Evolutionary conservation across 768 basidiomycete genomes (phyloP).

Genomic region (Pleurotus cornucopiae): DNA sequence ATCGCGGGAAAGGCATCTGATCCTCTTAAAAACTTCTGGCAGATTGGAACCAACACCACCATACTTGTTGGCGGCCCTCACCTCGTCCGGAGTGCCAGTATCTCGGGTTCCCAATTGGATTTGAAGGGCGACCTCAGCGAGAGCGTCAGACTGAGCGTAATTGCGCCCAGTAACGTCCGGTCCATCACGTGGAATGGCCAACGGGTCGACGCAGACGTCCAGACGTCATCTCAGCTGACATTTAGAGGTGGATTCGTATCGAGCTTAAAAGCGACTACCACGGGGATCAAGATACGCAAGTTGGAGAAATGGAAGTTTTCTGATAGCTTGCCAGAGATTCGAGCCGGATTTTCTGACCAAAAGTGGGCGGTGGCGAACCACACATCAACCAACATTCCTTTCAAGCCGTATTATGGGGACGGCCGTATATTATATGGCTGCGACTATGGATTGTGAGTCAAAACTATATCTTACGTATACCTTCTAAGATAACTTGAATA

Average conservation of each 20-base stretch:
- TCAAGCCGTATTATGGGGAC: slow-evolving; percentile 67
- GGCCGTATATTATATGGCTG: slow-evolving; percentile 78
- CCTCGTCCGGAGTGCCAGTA: slow-evolving; percentile 53
- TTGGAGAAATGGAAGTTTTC: slow-evolving; percentile 68
- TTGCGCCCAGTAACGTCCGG: slow-evolving; percentile 51
- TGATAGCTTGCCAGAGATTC: slow-evolving; percentile 73
- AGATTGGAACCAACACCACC: slow-evolving; percentile 67
- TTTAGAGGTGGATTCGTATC: slow-evolving; percentile 45
- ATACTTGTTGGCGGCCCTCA: slow-evolving; percentile 65
- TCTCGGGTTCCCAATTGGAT: slow-evolving; percentile 46
- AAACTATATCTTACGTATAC: not conserved
- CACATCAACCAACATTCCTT: slow-evolving; percentile 70
- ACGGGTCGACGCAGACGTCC: slow-evolving; percentile 28
- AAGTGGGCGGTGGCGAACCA: slow-evolving; percentile 66
- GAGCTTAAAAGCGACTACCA: slow-evolving; percentile 15
- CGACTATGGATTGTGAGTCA: slow-evolving; percentile 77
- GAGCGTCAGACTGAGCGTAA: slow-evolving; percentile 52
- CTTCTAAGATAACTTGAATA: slow-evolving; percentile 19
- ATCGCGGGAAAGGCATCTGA: slow-evolving; percentile 37
- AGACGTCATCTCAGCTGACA: slow-evolving; percentile 25
- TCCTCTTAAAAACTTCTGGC: slow-evolving; percentile 61
- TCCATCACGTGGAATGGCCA: slow-evolving; percentile 75
- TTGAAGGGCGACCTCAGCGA: slow-evolving; percentile 68
- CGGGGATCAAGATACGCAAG: slow-evolving; percentile 37
- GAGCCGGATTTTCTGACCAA: slow-evolving; percentile 51